Conservation (phyloP, 768 basidiomycete species). For the Hebeloma cylindrosporum region DNA sequence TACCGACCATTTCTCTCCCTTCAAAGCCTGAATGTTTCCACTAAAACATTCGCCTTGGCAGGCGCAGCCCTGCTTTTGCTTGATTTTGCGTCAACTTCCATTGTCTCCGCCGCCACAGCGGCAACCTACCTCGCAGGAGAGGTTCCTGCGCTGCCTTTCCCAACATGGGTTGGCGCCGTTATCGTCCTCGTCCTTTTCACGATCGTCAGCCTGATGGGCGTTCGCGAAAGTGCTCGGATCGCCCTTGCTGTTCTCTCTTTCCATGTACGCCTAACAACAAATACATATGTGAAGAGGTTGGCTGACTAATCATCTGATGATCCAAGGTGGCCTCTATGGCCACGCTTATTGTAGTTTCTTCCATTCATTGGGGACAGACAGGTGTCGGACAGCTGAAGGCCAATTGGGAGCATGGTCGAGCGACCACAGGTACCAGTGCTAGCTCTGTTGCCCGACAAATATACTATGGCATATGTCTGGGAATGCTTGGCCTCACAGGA, state of each 20-base stretch:
- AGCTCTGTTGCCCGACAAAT: conserved; percentile 42
- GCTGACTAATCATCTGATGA: conserved; percentile 3
- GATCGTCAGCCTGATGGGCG: conserved; percentile 52
- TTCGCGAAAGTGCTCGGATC: conserved; percentile 62
- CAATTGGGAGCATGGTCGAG: conserved; percentile 53
- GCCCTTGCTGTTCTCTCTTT: conserved; percentile 56
- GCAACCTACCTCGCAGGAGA: conserved; percentile 67
- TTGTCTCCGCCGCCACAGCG: conserved; percentile 75
- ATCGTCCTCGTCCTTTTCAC: conserved; percentile 58
- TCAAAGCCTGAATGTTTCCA: conserved; percentile 59
- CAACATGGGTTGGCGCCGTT: conserved; percentile 48
- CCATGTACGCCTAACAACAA: conserved; percentile 45
- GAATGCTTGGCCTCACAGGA: conserved; percentile 72
- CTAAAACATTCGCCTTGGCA: conserved; percentile 61
- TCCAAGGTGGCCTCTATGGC: conserved; percentile 61
- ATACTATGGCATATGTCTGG: conserved; percentile 68
- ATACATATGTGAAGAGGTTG: background rate
- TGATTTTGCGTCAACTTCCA: conserved; percentile 67
- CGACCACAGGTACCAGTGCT: conserved; percentile 27
- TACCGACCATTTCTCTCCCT: background rate
- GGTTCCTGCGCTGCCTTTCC: conserved; percentile 51
- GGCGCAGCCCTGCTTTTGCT: conserved; percentile 68
- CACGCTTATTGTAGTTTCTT: conserved; percentile 48
- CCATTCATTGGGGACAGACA: conserved; percentile 48
- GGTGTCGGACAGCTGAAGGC: conserved; percentile 48